phyloP scores from a whole-genome alignment of 768 basidiomycete genomes.

The Vararia minispora region DNA sequence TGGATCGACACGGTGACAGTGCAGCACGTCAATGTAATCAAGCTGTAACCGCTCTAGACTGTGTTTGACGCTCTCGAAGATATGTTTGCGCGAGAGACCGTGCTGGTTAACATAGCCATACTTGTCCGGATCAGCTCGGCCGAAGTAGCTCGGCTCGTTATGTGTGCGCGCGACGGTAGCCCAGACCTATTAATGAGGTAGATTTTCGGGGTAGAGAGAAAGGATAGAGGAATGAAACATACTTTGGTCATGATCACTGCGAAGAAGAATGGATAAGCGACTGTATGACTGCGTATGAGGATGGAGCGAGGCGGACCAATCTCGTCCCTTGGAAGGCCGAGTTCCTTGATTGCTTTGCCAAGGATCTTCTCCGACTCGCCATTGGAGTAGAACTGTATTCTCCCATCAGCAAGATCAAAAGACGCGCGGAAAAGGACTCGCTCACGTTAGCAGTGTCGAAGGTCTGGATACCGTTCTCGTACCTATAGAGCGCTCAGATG shows the following conservation, averaged over 20 bases:
- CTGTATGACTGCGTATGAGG: too few species aligned
- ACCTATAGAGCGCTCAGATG: not conserved
- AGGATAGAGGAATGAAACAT: not conserved
- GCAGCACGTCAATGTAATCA: slow-evolving; percentile 35
- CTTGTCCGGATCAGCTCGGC: slow-evolving; percentile 23
- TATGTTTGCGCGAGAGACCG: slow-evolving; percentile 27
- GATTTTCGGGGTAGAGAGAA: not conserved
- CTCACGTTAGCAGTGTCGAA: slow-evolving; percentile 19
- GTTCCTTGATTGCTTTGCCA: slow-evolving; percentile 26
- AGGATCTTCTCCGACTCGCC: slow-evolving; percentile 24
- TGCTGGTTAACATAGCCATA: slow-evolving; percentile 20
- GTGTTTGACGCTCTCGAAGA: slow-evolving; percentile 34
- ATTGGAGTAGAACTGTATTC: slow-evolving; percentile 16
- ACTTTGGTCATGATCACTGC: slow-evolving; percentile 4
- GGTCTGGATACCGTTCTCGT: slow-evolving; percentile 19
- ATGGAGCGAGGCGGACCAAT: too few species aligned
- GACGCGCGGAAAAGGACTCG: not conserved
- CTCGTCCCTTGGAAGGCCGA: slow-evolving; percentile 25
- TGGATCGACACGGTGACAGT: slow-evolving; percentile 24
- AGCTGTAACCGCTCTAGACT: slow-evolving; percentile 30
- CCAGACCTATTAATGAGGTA: not conserved
- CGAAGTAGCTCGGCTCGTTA: slow-evolving; percentile 21
- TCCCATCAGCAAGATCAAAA: not conserved
- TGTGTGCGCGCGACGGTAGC: not conserved
- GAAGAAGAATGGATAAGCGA: too few species aligned